phyloP scores from a whole-genome alignment of 306 rosid genomes.

The Corylus heterophylla region DNA sequence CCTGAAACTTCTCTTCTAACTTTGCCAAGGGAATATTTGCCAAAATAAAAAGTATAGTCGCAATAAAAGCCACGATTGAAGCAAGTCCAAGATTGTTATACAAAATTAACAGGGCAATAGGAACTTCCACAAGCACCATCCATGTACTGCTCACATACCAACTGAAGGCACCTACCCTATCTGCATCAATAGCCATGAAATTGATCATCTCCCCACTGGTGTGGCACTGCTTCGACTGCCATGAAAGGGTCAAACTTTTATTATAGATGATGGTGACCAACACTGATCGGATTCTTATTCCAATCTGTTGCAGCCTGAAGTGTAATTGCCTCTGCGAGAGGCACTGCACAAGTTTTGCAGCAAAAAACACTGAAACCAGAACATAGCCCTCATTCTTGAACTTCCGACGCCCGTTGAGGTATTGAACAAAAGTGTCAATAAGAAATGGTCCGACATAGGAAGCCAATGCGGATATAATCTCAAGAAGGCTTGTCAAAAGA shows the following conservation, averaged over 20 bases:
- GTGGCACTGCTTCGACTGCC: slow-evolving; percentile 48
- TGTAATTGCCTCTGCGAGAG: slow-evolving; percentile 44
- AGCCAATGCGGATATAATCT: slow-evolving; percentile 32
- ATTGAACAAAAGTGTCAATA: slow-evolving; percentile 50
- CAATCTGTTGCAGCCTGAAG: slow-evolving; percentile 37
- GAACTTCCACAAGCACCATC: slow-evolving; percentile 20
- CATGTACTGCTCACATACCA: slow-evolving; percentile 38
- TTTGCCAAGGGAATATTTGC: slow-evolving; percentile 23
- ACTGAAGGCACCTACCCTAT: slow-evolving; percentile 40
- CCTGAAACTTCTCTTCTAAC: slow-evolving; percentile 10
- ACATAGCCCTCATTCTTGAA: slow-evolving; percentile 41
- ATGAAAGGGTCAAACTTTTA: slow-evolving; percentile 49
- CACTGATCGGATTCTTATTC: slow-evolving; percentile 38
- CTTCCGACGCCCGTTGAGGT: slow-evolving; percentile 40
- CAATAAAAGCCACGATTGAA: slow-evolving; percentile 37
- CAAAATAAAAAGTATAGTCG: slow-evolving; percentile 9
- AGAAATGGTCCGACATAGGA: slow-evolving; percentile 53
- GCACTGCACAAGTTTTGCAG: slow-evolving; percentile 56
- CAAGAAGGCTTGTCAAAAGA: slow-evolving; percentile 23
- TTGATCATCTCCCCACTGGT: slow-evolving; percentile 55
- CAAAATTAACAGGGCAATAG: not conserved
- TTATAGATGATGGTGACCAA: slow-evolving; percentile 42
- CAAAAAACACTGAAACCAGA: slow-evolving; percentile 44
- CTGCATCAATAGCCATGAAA: slow-evolving; percentile 57
- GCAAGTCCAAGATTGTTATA: slow-evolving; percentile 36